Evolutionary conservation across 2,329 filamentous ascomycete genomes (phyloP), one percentile per base, ranked within the genome.

Genomic region (Fusarium algeriense): DNA sequence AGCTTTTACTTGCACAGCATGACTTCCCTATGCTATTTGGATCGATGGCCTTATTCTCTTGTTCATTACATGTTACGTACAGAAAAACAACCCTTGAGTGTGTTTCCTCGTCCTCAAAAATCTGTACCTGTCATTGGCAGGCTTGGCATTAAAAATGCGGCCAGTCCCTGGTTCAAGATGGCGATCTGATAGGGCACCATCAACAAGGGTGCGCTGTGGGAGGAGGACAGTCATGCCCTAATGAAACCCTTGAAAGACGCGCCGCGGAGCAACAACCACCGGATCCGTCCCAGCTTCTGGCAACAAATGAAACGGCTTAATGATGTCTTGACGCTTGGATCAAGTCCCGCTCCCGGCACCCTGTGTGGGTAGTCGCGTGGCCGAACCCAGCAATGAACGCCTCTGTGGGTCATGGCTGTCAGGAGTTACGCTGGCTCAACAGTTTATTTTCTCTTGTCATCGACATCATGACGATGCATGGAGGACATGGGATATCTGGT

Each of bases 281-380:
- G 53, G 64, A 66, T 75, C 70, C 67, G 55, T 75, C 73, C 71
- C 67, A 73, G 65, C 64, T 66, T 69, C 62, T 73, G 70, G 64
- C 71, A 73, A 67, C 43, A 60, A 71, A 67, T 56, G 49, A 74
- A 75, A 69, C 67, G 56, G 60, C 67, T 73, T 49, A 35, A 53
- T 55, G 53, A 67, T 63, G 64, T 61, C 59, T 62, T 49, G 52
- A 65, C 73, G 71, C 74, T 76, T 75, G 68, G 74, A 71, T 69
- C 74, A 71, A 41, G 50, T 69, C 52, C 61, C 64, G 70, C 67
- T 72, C 70, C 72, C 58, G 44, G 65, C 72, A 62, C 61, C 64
- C 53, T 59, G 62, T 70, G 61, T 76, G 74, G 73, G 74, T 72
- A 67, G 66, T 76, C 75, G 74, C 75, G 73, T 76, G 75, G 75